Conservation (phyloP, 345 rosid genomes). For the Pistacia vera region DNA sequence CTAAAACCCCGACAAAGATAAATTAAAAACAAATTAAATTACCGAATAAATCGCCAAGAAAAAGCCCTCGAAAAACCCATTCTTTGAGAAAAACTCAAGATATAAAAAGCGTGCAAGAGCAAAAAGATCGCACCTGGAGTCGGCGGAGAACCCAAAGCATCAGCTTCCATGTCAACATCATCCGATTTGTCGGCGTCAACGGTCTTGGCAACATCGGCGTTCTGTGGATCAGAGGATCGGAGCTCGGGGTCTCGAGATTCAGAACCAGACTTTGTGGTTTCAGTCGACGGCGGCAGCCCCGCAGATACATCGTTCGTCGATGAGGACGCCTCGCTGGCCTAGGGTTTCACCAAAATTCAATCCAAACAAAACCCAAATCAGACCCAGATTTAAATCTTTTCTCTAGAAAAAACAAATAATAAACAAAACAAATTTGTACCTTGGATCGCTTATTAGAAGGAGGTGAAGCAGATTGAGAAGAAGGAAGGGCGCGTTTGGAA, state of each 20-base stretch:
- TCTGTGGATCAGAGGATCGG: conserved; percentile 68
- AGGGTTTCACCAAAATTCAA: conserved; percentile 29
- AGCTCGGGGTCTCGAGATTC: conserved; percentile 60
- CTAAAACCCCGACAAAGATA: conserved; percentile 33
- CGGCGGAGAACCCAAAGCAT: conserved; percentile 48
- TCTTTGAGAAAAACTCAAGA: not conserved
- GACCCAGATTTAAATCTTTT: conserved; percentile 26
- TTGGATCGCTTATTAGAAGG: conserved; percentile 72
- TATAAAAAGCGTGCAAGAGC: conserved; percentile 35
- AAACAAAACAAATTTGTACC: conserved; percentile 31
- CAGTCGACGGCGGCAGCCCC: conserved; percentile 31
- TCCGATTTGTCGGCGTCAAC: conserved; percentile 49
- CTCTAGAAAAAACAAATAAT: not conserved
- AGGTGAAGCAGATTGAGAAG: conserved; percentile 54
- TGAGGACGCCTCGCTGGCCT: conserved; percentile 65
- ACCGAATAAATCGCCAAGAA: conserved; percentile 15
- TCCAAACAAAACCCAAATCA: conserved; percentile 4
- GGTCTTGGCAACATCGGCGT: conserved; percentile 39
- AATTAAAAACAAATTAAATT: not conserved
- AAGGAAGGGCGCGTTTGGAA: conserved; percentile 72
- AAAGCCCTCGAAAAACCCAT: conserved; percentile 22
- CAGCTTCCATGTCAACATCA: conserved; percentile 51
- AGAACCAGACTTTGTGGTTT: conserved; percentile 47
- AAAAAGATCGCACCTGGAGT: conserved; percentile 50
- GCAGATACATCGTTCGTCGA: conserved; percentile 44